Conservation (phyloP, 2,329 filamentous ascomycete species). For the Microsporum audouinii region DNA sequence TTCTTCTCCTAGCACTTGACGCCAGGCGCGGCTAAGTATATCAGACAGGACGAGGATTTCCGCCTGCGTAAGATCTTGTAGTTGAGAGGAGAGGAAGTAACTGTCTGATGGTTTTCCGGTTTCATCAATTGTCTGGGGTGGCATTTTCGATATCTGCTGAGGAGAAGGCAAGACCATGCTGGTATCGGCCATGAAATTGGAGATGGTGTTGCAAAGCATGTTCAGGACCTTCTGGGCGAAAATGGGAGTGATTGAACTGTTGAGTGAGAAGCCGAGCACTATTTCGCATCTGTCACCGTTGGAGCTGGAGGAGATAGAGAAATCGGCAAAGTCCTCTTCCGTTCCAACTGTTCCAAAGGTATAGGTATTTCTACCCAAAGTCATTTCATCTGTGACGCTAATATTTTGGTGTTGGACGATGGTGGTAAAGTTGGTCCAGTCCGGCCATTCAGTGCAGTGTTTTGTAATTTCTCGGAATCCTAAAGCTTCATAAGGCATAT, state of each 20-base stretch:
- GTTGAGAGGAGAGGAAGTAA: slow-evolving; percentile 26
- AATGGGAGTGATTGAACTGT: slow-evolving; percentile 23
- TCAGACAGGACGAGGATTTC: slow-evolving; percentile 32
- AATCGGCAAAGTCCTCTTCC: slow-evolving; percentile 31
- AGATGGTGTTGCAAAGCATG: slow-evolving; percentile 30
- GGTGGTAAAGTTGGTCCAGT: slow-evolving; percentile 32
- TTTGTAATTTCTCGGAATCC: slow-evolving; percentile 45
- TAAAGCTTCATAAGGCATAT: slow-evolving; percentile 45
- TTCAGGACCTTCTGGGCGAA: slow-evolving; percentile 30
- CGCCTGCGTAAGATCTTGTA: slow-evolving; percentile 28
- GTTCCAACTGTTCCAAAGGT: slow-evolving; percentile 30
- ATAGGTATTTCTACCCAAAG: slow-evolving; percentile 30
- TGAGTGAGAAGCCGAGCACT: slow-evolving; percentile 29
- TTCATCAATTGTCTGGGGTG: slow-evolving; percentile 22
- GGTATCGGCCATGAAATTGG: slow-evolving; percentile 28
- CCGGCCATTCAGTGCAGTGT: slow-evolving; percentile 32
- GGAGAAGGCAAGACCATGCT: slow-evolving; percentile 24
- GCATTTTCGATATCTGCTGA: slow-evolving; percentile 24
- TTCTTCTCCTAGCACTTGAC: slow-evolving; percentile 26
- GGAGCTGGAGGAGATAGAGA: slow-evolving; percentile 31
- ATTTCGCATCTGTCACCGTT: slow-evolving; percentile 26
- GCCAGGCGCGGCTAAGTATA: slow-evolving; percentile 30
- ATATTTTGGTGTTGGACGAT: slow-evolving; percentile 32
- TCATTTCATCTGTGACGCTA: slow-evolving; percentile 26
- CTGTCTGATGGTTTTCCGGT: slow-evolving; percentile 18